phyloP scores from a whole-genome alignment of 306 rosid species.

The Inga laurina region DNA sequence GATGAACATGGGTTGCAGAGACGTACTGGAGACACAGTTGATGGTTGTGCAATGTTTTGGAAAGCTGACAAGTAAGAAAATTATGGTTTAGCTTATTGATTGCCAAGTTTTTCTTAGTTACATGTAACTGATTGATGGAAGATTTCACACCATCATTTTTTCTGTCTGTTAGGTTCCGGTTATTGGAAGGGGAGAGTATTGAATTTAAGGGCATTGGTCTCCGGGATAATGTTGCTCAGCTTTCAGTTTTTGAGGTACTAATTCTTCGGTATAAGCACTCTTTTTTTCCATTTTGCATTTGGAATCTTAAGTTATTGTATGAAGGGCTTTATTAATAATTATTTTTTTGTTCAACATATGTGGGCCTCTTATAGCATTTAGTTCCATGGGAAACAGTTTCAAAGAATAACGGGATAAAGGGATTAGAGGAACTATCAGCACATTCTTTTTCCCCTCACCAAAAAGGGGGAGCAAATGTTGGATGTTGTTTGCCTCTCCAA shows the following conservation, averaged over 20 bases:
- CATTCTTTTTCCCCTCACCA: neutral
- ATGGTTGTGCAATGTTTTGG: conserved; percentile 92
- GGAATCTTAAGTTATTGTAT: neutral
- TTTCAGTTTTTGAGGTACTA: conserved; percentile 78
- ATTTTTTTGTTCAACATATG: neutral
- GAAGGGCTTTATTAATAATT: neutral
- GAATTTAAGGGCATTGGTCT: conserved; percentile 76
- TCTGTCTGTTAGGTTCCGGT: conserved; percentile 54
- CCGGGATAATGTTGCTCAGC: conserved; percentile 91
- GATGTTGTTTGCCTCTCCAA: neutral
- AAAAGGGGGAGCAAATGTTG: conserved; percentile 7
- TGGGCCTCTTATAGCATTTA: neutral
- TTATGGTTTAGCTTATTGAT: neutral
- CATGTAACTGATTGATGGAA: conserved; percentile 21
- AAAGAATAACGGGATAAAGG: neutral
- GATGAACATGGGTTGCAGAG: conserved; percentile 55
- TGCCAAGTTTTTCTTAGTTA: conserved; percentile 27
- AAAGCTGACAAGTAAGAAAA: conserved; percentile 68
- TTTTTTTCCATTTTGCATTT: conserved; percentile 12
- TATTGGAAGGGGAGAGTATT: conserved; percentile 66
- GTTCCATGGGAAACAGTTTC: neutral
- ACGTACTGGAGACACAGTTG: conserved; percentile 77
- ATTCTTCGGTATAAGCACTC: conserved; percentile 25
- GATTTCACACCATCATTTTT: conserved; percentile 8
- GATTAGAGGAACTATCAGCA: neutral